These are phyloP conservation scores for Coniella lustricola DNA, from an alignment of 2,329 filamentous ascomycete genomes.

Conservation along the genomic window DNA sequence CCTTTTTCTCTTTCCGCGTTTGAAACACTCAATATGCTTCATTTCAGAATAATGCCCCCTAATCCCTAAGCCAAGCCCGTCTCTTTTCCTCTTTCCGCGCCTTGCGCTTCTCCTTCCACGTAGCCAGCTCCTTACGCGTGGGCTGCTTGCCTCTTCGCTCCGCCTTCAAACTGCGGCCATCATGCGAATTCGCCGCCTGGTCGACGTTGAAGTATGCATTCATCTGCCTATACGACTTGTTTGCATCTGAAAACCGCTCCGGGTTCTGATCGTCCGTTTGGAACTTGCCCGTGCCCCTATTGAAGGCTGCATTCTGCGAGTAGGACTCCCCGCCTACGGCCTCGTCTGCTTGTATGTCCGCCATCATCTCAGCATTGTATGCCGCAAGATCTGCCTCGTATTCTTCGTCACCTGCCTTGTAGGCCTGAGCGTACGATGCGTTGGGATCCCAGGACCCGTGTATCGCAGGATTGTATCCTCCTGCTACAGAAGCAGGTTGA, in stretches of 20 bases:
- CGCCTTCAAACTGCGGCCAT: constrained; percentile 84
- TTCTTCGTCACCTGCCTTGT: constrained; percentile 30
- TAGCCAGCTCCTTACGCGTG: constrained; percentile 78
- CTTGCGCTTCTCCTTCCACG: constrained; percentile 82
- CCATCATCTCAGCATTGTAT: constrained; percentile 31
- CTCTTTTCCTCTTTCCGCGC: constrained; percentile 93
- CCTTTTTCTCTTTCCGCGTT: background rate
- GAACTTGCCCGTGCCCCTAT: constrained; percentile 81
- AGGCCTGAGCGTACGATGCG: constrained; percentile 78
- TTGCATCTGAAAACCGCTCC: constrained; percentile 77
- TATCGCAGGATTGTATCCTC: constrained; percentile 91
- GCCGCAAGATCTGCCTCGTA: constrained; percentile 24
- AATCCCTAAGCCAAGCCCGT: constrained; percentile 84
- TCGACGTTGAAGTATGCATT: constrained; percentile 94
- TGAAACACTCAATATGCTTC: background rate
- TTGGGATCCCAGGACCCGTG: constrained; percentile 95
- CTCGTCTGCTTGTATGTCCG: constrained; percentile 29
- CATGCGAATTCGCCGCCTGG: constrained; percentile 82
- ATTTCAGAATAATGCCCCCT: constrained; percentile 26
- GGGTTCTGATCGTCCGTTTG: constrained; percentile 61
- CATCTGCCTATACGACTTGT: constrained; percentile 83
- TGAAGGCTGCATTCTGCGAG: constrained; percentile 69
- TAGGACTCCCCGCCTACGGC: constrained; percentile 45
- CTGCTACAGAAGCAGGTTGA: constrained; percentile 39
- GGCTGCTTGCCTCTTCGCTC: constrained; percentile 82